These are phyloP conservation scores for Tetrastigma voinierianum DNA, from an alignment of 164 flowering plant genomes.

Conservation along the genomic window DNA sequence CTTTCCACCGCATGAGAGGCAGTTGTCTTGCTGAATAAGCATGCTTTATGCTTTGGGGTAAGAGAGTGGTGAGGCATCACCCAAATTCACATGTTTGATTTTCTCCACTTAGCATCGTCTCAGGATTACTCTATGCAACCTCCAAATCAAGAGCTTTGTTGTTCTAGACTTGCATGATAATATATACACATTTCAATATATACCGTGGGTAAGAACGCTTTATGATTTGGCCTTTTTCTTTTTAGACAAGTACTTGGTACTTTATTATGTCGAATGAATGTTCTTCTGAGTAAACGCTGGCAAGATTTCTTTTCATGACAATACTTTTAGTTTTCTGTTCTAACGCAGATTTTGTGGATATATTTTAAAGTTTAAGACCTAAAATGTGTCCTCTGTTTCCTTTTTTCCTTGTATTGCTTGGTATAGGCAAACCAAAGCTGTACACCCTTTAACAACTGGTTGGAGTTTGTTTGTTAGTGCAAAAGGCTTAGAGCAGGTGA, in stretches of 20 bases:
- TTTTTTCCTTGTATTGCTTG: slow-evolving; percentile 3
- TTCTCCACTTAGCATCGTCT: slow-evolving; percentile 9
- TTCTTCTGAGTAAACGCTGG: too few relatives aligned
- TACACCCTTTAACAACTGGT: slow-evolving; percentile 96
- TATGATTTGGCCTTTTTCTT: not conserved
- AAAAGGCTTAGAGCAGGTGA: slow-evolving; percentile 91
- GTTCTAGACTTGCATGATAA: slow-evolving; percentile 92
- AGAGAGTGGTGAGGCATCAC: not conserved
- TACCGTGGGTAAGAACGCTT: slow-evolving; percentile 72
- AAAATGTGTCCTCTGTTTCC: not conserved
- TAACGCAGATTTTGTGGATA: not conserved
- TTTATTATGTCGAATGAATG: not conserved
- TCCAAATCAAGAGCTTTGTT: slow-evolving; percentile 92
- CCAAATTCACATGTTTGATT: not conserved
- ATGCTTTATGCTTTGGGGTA: not conserved
- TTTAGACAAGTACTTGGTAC: not conserved
- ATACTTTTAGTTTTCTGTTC: too few relatives aligned
- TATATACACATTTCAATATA: slow-evolving; percentile 95
- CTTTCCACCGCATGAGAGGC: slow-evolving; percentile 78
- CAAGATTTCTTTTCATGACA: too few relatives aligned
- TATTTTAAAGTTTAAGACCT: not conserved
- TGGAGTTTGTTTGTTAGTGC: slow-evolving; percentile 97
- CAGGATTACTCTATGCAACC: slow-evolving; percentile 96
- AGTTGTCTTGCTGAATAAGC: not conserved
- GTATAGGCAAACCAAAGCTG: slow-evolving; percentile 96